A percentile compares a stretch with the other conserved stretches of the same genome.
These are phyloP conservation scores for Pseudohalonectria lignicola DNA, from an alignment of 2,329 filamentous ascomycete species.

Conservation along the genomic window DNA sequence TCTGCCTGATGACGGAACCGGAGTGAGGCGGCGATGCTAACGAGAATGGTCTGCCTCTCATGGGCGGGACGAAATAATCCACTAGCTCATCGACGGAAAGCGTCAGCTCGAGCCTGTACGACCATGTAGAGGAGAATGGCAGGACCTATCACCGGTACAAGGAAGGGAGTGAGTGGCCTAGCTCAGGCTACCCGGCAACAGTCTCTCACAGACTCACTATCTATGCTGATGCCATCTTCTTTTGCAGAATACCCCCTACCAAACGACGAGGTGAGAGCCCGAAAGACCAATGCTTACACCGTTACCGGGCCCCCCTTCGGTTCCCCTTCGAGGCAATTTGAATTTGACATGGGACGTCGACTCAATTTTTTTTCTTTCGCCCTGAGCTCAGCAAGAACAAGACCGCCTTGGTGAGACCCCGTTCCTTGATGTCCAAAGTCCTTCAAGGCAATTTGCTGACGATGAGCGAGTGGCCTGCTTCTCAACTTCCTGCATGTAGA, in stretches of 20 bases:
- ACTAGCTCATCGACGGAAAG: constrained; percentile 13
- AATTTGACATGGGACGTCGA: too few species aligned
- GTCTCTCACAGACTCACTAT: too few species aligned
- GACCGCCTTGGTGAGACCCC: constrained; percentile 9
- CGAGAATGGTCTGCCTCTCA: background rate
- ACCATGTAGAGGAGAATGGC: constrained; percentile 13
- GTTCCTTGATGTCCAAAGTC: too few species aligned
- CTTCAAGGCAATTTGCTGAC: too few species aligned
- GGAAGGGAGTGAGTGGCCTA: constrained; percentile 8
- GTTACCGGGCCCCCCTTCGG: too few species aligned
- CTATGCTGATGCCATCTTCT: too few species aligned
- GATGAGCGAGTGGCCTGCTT: too few species aligned
- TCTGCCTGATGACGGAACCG: background rate
- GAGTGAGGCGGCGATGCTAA: background rate
- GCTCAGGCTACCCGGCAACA: too few species aligned
- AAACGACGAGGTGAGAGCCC: constrained; percentile 14
- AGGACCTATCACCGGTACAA: constrained; percentile 15
- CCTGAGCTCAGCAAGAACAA: constrained; percentile 13
- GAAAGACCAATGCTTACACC: too few species aligned
- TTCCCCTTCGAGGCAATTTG: too few species aligned
- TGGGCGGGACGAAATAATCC: background rate
- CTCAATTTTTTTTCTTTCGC: too few species aligned
- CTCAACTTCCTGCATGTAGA: too few species aligned
- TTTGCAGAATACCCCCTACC: constrained; percentile 12
- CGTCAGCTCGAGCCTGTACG: constrained; percentile 10